Percentiles rank a stretch among this genome's conserved stretches.
Conservation (phyloP, 2,329 filamentous ascomycete species). For the Ophiosphaerella herpotricha region DNA sequence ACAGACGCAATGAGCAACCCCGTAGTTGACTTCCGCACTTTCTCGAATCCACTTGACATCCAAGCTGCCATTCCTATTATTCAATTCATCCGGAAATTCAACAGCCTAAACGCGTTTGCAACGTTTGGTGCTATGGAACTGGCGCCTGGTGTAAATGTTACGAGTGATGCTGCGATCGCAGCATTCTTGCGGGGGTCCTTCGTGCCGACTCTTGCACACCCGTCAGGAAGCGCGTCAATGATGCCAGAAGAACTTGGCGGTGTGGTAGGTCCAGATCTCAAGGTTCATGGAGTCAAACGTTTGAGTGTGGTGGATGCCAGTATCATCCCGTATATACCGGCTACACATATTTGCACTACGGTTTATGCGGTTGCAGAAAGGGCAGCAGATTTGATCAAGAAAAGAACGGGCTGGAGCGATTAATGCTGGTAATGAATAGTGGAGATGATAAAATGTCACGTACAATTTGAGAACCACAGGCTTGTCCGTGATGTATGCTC, state of each 20-base stretch:
- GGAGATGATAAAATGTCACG: too few species aligned
- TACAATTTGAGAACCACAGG: too few species aligned
- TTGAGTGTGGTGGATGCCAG: conserved; percentile 31
- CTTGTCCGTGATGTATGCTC: too few species aligned
- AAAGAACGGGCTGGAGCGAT: conserved; percentile 4
- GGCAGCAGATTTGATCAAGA: conserved; percentile 14
- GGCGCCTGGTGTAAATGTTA: conserved; percentile 20
- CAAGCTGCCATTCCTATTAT: conserved; percentile 30
- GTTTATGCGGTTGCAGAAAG: conserved; percentile 33
- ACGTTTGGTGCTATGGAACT: conserved; percentile 17
- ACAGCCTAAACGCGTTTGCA: conserved; percentile 13
- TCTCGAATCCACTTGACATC: conserved; percentile 36
- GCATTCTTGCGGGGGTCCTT: not conserved
- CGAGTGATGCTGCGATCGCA: conserved; percentile 4
- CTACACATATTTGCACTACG: conserved; percentile 21
- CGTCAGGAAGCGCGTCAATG: conserved; percentile 24
- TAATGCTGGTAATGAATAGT: not conserved
- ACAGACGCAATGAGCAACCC: conserved; percentile 29
- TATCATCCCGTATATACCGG: conserved; percentile 21
- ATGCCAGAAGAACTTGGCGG: conserved; percentile 24
- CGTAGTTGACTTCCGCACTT: conserved; percentile 37
- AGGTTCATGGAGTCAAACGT: conserved; percentile 22
- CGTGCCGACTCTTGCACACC: conserved; percentile 18
- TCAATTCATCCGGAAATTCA: conserved; percentile 28
- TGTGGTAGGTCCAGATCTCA: conserved; percentile 20